Base-by-base conservation (phyloP, 345 rosid genomes). In the Salix purpurea region DNA sequence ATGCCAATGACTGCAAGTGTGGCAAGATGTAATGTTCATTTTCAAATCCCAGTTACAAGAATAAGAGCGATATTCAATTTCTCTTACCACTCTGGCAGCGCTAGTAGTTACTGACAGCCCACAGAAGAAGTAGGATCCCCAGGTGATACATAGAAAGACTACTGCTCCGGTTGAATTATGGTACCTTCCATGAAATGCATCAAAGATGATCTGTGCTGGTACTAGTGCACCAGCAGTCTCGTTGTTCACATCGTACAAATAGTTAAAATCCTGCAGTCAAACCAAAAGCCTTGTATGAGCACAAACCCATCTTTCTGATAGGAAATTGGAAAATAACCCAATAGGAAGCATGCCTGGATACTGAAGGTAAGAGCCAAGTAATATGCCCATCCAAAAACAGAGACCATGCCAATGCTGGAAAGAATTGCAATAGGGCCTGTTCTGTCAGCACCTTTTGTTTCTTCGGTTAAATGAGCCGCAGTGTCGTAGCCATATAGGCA, bases 41-140 rank as follows among this genome's bases (percentile, higher is more conserved):
- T 40, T 40, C 46, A 40, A 40, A 40, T 40, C 4, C 46, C 46
- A 40, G 46, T 40, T 40, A 9, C 12, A 11, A 40, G 46, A 40
- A 40, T 10, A 10, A 40, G 46, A 40, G 14, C 46, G 46, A 40
- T 11, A 40, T 60, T 40, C 14, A 40, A 40, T 40, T 12, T 40
- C 46, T 40, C 46, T 40, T 84, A 86, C 94, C 79, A 90, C 90
- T 90, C 91, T 79, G 52, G 88, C 91, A 21, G 93, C 93, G 70
- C 93, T 88, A 2, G 93, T 87, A 14, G 89, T 87, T 77, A 86
- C 76, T 9, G 91, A 88, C 60, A 90, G 94, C 64, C 94, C 91
- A 40, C 94, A 88, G 74, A 90, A 88, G 84, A 90, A 90, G 88
- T 83, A 88, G 1, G 91, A 87, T 23, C 91, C 91, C 91, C 90